phyloP scores from a whole-genome alignment of 768 basidiomycete species.

The Vararia minispora region DNA sequence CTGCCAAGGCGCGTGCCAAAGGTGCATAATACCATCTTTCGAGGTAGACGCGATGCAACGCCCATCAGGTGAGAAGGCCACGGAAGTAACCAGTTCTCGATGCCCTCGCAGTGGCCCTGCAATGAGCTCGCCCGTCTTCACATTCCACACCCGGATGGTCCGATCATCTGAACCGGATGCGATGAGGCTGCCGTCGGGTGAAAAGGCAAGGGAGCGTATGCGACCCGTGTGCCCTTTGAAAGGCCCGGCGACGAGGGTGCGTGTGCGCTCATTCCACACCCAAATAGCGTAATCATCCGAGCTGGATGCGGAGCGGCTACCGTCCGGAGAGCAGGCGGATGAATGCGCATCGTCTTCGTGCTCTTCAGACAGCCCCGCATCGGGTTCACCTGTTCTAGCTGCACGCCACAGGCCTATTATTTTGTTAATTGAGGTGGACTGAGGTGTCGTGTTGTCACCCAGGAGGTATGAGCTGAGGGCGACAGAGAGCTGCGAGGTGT shows the following conservation, averaged over 20 bases:
- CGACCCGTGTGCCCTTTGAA: background rate
- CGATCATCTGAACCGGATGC: background rate
- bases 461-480: constrained; percentile 1
- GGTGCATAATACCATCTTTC: background rate
- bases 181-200: background rate
- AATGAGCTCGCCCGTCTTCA: background rate
- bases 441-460: background rate
- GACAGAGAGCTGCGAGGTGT: background rate
- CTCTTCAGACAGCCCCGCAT: constrained; percentile 27
- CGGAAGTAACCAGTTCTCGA: background rate
- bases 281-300: constrained; percentile 42
- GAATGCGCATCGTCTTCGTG: constrained; percentile 35
- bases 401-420: background rate
- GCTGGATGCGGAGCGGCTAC: constrained; percentile 32
- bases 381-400: background rate
- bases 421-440: background rate
- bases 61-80: background rate
- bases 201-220: background rate
- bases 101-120: background rate
- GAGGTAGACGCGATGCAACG: background rate
- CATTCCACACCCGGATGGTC: background rate
- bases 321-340: constrained; percentile 29
- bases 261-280: constrained; percentile 39
- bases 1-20: no score
- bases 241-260: constrained; percentile 14